Percentiles rank a stretch among this genome's conserved stretches.
Conservation (phyloP, 805 yeast genomes). For the Candida germanica region DNA sequence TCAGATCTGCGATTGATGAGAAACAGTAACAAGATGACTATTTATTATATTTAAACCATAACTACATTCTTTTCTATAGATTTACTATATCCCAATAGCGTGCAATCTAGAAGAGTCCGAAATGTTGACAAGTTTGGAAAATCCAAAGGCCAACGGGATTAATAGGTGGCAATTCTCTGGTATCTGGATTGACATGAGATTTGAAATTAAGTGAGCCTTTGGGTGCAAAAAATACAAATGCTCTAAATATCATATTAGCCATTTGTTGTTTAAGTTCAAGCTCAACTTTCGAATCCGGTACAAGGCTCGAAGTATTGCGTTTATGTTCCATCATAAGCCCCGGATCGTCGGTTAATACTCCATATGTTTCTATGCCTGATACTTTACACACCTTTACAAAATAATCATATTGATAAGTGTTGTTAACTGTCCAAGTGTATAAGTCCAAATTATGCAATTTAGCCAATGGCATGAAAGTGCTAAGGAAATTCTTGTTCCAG, state of each 20-base stretch:
- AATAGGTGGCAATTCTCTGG: not conserved
- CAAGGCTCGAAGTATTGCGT: not conserved
- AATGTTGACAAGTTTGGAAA: constrained; percentile 3
- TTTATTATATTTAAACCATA: too few relatives aligned
- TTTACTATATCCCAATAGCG: too few relatives aligned
- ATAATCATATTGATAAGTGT: constrained; percentile 31
- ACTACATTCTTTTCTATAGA: too few relatives aligned
- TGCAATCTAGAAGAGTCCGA: constrained; percentile 3
- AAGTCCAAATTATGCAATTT: constrained; percentile 29
- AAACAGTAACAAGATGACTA: too few relatives aligned
- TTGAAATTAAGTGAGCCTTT: constrained; percentile 1
- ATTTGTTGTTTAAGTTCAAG: constrained; percentile 2
- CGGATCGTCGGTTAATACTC: constrained; percentile 36
- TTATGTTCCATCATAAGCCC: constrained; percentile 24
- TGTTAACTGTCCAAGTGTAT: constrained; percentile 41
- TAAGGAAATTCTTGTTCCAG: constrained; percentile 35
- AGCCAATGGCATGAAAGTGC: constrained; percentile 35
- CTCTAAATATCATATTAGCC: not conserved
- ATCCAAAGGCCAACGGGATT: not conserved
- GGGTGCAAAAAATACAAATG: not conserved
- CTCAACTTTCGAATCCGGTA: not conserved
- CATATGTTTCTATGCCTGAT: constrained; percentile 28
- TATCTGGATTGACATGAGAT: constrained; percentile 2
- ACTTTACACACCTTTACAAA: constrained; percentile 23
- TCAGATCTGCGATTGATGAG: too few relatives aligned